phyloP scores from a whole-genome alignment of 2,329 filamentous ascomycete genomes.

The Pseudocercospora cruenta region DNA sequence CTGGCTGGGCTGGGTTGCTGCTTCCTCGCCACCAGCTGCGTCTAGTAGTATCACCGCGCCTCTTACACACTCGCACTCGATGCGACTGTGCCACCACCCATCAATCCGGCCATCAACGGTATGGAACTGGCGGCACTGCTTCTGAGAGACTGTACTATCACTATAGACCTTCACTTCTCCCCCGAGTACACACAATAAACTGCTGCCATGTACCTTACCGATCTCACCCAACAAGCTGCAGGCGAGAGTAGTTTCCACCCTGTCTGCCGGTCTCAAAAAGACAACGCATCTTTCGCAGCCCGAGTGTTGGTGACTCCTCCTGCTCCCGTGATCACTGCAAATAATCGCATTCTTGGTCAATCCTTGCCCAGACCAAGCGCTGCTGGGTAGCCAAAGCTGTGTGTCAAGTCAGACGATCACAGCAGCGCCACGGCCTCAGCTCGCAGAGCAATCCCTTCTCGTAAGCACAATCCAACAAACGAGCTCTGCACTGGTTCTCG shows the following conservation, averaged over 20 bases:
- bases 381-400: not conserved
- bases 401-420: not conserved
- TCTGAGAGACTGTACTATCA: no score
- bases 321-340: not conserved
- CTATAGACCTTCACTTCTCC: no score
- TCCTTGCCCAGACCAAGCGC: not conserved
- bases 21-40: not conserved
- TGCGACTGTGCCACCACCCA: not conserved
- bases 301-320: not conserved
- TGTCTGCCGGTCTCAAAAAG: not conserved
- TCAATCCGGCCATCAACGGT: not conserved
- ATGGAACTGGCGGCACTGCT: no score
- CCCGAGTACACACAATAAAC: no score
- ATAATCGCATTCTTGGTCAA: not conserved
- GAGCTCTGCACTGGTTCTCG: not conserved
- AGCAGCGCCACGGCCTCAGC: not conserved
- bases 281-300: constrained; percentile 1
- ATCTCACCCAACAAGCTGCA: not conserved
- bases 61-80: not conserved
- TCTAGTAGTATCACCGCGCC: not conserved
- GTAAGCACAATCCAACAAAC: not conserved
- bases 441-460: not conserved
- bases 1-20: not conserved
- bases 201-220: not conserved
- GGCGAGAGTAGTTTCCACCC: not conserved